These are phyloP conservation scores for Colletotrichum noveboracense DNA, from an alignment of 2,329 filamentous ascomycete genomes.

Conservation along the genomic window DNA sequence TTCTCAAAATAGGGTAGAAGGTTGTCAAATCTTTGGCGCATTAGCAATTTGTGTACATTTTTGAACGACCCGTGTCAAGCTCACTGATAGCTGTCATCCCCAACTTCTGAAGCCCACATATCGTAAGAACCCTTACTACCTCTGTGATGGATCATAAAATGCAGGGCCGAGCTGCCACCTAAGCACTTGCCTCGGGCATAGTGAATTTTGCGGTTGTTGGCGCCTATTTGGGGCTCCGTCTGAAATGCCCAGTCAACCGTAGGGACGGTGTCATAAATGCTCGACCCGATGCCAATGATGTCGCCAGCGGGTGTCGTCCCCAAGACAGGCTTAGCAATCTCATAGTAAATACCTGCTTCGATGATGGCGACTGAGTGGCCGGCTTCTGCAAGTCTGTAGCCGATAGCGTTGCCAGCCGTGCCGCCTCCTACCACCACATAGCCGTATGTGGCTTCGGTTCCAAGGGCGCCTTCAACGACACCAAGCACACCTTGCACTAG, in stretches of 20 bases:
- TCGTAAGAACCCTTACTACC: conserved; percentile 27
- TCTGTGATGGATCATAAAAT: conserved; percentile 33
- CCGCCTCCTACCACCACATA: conserved; percentile 40
- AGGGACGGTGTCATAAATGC: conserved; percentile 19
- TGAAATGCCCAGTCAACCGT: conserved; percentile 35
- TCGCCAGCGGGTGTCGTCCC: conserved; percentile 24
- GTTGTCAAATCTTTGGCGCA: conserved; percentile 19
- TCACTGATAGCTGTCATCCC: conserved; percentile 30
- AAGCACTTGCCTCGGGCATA: conserved; percentile 41
- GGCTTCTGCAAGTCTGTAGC: conserved; percentile 34
- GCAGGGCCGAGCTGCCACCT: conserved; percentile 32
- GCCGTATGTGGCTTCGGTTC: conserved; percentile 9
- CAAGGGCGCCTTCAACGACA: background rate
- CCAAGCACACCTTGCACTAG: background rate
- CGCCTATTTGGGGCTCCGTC: conserved; percentile 28
- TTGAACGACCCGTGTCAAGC: background rate
- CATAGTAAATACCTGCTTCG: conserved; percentile 40
- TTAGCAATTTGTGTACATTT: background rate
- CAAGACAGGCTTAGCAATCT: conserved; percentile 31
- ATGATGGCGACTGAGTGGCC: conserved; percentile 38
- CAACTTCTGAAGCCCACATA: conserved; percentile 35
- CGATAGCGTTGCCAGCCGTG: conserved; percentile 40
- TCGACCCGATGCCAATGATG: background rate
- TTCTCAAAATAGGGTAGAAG: conserved; percentile 36
- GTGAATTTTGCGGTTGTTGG: conserved; percentile 32